Percentiles rank a stretch among this genome's conserved stretches.
Evolutionary conservation across 768 basidiomycete genomes (phyloP).

Genomic region (Collybia sp.): DNA sequence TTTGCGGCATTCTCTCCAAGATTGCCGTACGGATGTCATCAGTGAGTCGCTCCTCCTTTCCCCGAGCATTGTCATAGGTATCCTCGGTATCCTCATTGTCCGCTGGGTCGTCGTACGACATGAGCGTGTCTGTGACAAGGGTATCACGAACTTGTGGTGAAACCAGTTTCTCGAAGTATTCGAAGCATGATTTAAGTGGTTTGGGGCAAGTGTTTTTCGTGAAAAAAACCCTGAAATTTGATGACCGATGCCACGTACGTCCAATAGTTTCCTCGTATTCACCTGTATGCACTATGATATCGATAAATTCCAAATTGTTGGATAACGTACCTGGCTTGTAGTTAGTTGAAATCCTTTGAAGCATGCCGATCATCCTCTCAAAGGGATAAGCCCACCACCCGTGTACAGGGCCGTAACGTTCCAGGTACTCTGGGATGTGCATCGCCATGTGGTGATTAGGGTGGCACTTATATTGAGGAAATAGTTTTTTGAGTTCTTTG

Average conservation of each 20-base stretch:
- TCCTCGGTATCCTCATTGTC: no score
- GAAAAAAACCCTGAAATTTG: background rate
- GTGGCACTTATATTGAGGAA: background rate
- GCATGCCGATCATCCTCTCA: constrained; percentile 15
- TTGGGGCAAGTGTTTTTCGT: background rate
- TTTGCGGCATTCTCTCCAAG: background rate
- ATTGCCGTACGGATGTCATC: background rate
- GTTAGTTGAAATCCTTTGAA: constrained; percentile 14
- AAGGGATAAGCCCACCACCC: constrained; percentile 25
- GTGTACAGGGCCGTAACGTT: constrained; percentile 18
- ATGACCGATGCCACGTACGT: background rate
- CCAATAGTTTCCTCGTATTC: background rate
- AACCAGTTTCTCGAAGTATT: background rate
- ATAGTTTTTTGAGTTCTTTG: background rate
- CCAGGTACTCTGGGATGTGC: background rate
- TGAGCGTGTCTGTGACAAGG: background rate
- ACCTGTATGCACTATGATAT: background rate
- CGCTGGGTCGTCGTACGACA: background rate
- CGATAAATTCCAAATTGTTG: background rate
- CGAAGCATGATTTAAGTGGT: background rate
- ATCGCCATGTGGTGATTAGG: background rate
- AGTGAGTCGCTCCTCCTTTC: no score
- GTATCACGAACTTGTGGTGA: background rate
- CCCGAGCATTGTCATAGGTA: no score
- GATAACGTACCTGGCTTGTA: constrained; percentile 9